Evolutionary conservation across 2,329 filamentous ascomycete species (phyloP), one percentile per base, ranked within the genome.

Genomic region (Botrytis fragariae): DNA sequence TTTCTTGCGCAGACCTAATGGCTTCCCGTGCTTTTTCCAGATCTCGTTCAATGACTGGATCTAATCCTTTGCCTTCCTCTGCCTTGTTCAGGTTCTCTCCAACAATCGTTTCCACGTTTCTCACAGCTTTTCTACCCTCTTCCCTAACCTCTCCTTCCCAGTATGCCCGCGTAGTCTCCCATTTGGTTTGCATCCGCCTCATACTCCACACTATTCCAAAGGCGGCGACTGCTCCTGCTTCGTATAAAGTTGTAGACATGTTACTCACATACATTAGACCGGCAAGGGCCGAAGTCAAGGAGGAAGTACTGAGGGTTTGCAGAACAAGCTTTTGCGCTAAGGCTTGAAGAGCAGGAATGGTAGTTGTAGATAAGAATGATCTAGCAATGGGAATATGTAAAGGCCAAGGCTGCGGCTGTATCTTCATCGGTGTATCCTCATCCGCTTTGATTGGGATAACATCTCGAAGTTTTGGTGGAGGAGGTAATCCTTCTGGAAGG

Each of bases 241-340:
- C 89, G 79, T 90, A 91, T 0, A 88, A 74, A 4, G 84, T 84
- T 0, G 85, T 84, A 1, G 87, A 85, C 32, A 87, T 82, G 0
- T 85, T 86, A 2, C 87, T 89, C 12, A 89, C 77, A 77, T 91
- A 91, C 2, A 88, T 83, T 16, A 91, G 83, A 0, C 82, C 86
- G 0, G 86, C 87, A 0, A 91, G 83, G 0, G 85, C 85, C 0
- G 79, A 84, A 0, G 88, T 87, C 4, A 92, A 83, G 7, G 89
- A 89, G 0, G 93, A 92, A 0, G 93, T 93, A 70, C 90, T 91
- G 0, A 81, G 59, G 0, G 93, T 92, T 79, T 94, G 90, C 7
- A 97, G 81, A 7, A 97, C 90, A 2, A 95, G 87, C 73, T 87
- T 89, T 81, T 95, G 92, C 1, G 92, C 91, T 0, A 93, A 84